phyloP scores from a whole-genome alignment of 768 basidiomycete species.

The Amanita pallidorosea region DNA sequence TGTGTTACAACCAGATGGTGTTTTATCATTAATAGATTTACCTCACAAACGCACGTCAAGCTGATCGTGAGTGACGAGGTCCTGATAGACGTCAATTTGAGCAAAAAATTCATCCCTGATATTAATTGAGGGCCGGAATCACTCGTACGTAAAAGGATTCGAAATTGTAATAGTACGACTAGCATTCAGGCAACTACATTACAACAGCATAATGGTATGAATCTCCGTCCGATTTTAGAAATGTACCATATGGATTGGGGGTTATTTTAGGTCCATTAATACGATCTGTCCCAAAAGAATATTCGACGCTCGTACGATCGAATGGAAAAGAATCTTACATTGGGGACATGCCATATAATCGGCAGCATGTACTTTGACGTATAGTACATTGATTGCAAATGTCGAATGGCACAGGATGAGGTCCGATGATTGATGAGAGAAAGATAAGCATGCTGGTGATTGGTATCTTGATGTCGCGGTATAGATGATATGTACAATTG shows the following conservation, averaged over 20 bases:
- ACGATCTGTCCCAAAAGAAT: background rate
- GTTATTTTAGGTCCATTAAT: background rate
- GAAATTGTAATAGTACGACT: background rate
- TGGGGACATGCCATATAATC: background rate
- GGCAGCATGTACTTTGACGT: background rate
- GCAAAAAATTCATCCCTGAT: background rate
- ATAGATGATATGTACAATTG: slow-evolving; percentile 5
- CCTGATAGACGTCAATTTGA: background rate
- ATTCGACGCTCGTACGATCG: background rate
- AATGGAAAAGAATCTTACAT: background rate
- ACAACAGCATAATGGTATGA: background rate
- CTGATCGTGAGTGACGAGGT: background rate
- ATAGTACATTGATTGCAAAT: background rate
- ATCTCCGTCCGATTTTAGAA: background rate
- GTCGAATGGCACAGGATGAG: background rate
- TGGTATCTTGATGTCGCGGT: slow-evolving; percentile 3
- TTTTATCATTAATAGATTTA: background rate
- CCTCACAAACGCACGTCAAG: background rate
- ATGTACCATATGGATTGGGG: background rate
- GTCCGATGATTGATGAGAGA: background rate
- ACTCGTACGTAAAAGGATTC: background rate
- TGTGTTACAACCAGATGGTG: background rate
- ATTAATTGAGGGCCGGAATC: background rate
- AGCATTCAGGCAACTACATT: background rate
- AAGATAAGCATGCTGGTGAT: background rate